These are phyloP conservation scores for Blastobotrys mokoenaii DNA, from an alignment of 805 yeast genomes.

Conservation along the genomic window DNA sequence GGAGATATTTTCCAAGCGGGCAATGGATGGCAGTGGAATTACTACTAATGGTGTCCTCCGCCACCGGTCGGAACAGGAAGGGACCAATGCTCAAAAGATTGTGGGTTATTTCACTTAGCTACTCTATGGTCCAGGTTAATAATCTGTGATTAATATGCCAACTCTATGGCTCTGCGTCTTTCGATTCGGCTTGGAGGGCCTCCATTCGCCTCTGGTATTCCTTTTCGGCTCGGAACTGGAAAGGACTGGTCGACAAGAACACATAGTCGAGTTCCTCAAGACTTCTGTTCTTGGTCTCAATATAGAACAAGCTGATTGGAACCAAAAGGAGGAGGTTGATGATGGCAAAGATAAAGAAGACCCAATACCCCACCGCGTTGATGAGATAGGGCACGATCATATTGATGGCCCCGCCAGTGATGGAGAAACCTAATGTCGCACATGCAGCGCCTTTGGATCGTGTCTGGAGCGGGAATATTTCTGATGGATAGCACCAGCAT, in stretches of 20 bases:
- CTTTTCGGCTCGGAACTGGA: neutral
- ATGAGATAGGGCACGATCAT: neutral
- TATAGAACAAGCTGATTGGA: neutral
- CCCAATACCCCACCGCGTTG: neutral
- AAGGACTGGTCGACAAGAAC: neutral
- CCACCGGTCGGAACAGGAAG: no score
- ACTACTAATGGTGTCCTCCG: no score
- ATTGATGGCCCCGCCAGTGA: neutral
- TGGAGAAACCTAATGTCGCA: neutral
- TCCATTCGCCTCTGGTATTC: no score
- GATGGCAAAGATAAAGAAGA: neutral
- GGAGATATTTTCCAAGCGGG: slow-evolving; percentile 2
- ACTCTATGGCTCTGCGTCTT: no score
- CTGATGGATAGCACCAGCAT: neutral
- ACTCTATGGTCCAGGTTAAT: no score
- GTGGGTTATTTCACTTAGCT: no score
- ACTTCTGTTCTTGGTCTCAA: slow-evolving; percentile 1
- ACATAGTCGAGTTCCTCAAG: slow-evolving; percentile 3
- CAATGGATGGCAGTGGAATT: no score
- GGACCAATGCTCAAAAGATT: no score
- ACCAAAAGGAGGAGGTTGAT: neutral
- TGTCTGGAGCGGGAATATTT: neutral
- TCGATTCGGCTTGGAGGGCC: no score
- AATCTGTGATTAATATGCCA: no score
- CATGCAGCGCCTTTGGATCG: neutral